A percentile compares a stretch with the other conserved stretches of the same genome.
Conservation (phyloP, 176 grass and related monocot genomes). For the Tuctoria greenei region DNA sequence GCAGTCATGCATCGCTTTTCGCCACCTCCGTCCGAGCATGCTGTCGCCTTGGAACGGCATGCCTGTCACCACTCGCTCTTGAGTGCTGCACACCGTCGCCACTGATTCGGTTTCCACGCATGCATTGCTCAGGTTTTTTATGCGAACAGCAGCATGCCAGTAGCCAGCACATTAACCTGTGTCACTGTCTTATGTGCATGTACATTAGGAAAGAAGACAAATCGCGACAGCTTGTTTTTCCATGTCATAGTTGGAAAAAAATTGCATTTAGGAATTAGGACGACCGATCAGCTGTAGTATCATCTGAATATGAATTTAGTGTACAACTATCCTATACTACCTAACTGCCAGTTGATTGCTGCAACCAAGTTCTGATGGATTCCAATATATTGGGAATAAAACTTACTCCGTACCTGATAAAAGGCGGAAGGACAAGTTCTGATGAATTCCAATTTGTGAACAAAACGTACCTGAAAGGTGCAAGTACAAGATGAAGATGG, state of each 20-base stretch:
- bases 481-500: neutral
- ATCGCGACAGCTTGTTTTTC: neutral
- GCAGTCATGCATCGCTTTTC: neutral
- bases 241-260: neutral
- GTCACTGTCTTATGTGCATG: neutral
- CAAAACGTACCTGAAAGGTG: neutral
- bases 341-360: neutral
- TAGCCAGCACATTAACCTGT: no score
- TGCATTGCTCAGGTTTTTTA: no score
- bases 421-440: no score
- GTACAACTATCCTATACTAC: neutral
- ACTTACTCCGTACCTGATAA: no score
- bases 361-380: no score
- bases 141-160: no score
- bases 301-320: neutral
- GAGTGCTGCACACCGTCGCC: neutral
- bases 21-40: neutral
- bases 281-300: neutral
- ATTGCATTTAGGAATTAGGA: neutral
- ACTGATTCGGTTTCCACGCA: neutral
- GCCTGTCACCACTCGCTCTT: neutral
- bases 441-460: neutral
- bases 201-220: neutral
- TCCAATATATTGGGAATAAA: no score
- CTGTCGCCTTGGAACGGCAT: constrained; percentile 9